Evolutionary conservation across 2,329 filamentous ascomycete genomes (phyloP).

Genomic region (Dryadomyces sulphureus): DNA sequence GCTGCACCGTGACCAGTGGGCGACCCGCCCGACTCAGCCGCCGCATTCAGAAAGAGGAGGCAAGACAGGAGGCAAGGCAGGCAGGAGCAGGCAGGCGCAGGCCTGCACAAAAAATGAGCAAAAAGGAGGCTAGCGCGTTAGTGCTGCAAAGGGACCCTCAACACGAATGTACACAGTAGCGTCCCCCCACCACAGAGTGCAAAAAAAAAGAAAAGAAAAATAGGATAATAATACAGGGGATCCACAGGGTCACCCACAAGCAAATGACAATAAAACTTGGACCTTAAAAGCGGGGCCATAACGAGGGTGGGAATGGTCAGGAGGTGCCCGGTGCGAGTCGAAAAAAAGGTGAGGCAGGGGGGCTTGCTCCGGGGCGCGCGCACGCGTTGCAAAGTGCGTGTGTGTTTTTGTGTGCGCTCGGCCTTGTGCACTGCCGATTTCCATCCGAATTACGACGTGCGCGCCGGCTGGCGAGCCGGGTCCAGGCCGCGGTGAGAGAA

Average conservation of each 20-base stretch:
- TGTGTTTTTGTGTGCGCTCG: neutral
- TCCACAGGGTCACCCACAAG: slow-evolving; percentile 2
- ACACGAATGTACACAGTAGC: slow-evolving; percentile 9
- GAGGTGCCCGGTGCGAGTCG: slow-evolving; percentile 8
- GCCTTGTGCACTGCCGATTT: neutral
- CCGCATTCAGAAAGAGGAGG: no score
- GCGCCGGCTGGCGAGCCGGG: no score
- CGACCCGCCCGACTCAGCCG: no score
- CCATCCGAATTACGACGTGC: slow-evolving; percentile 1
- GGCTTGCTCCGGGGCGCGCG: neutral
- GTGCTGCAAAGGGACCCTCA: slow-evolving; percentile 9
- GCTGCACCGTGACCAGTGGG: no score
- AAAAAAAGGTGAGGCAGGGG: neutral
- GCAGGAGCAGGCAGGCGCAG: slow-evolving; percentile 3
- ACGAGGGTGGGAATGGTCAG: slow-evolving; percentile 4
- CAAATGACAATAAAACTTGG: slow-evolving; percentile 7
- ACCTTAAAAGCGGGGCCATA: slow-evolving; percentile 1
- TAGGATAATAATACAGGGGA: slow-evolving; percentile 8
- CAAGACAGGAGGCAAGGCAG: no score
- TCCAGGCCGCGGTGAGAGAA: no score
- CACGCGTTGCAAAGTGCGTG: no score
- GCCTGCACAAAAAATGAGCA: slow-evolving; percentile 4
- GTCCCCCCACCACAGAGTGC: slow-evolving; percentile 2
- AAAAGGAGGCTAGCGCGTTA: slow-evolving; percentile 10
- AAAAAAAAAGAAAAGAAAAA: slow-evolving; percentile 3